Conservation (phyloP, 768 basidiomycete genomes). For the Pleurotus pulmonarius region DNA sequence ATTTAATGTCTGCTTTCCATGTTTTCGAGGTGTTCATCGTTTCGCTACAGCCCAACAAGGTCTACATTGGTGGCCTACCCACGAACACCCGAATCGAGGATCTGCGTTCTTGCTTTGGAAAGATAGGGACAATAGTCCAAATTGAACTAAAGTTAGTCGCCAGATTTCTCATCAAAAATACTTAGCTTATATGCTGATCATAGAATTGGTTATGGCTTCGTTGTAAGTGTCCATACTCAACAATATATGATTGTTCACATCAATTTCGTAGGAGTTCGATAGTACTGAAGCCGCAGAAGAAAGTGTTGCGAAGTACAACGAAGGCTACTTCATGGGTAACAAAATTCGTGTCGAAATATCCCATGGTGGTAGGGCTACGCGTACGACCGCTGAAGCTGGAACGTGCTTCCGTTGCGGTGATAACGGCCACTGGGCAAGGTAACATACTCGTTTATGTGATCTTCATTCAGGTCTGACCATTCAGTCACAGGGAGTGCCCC, state of each 20-base stretch:
- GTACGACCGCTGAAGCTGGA: slow-evolving; percentile 81
- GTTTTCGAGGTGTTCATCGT: slow-evolving; percentile 64
- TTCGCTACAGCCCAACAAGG: slow-evolving; percentile 86
- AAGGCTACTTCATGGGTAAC: slow-evolving; percentile 90
- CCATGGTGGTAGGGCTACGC: slow-evolving; percentile 77
- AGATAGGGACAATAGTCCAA: slow-evolving; percentile 70
- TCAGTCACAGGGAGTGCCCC: slow-evolving; percentile 62
- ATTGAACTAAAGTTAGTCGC: slow-evolving; percentile 79
- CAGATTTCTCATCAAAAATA: neutral
- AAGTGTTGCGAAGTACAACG: slow-evolving; percentile 84
- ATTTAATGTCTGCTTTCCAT: slow-evolving; percentile 27
- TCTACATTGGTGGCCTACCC: slow-evolving; percentile 88
- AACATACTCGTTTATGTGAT: slow-evolving; percentile 15
- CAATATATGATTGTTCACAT: slow-evolving; percentile 5
- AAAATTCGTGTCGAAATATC: slow-evolving; percentile 87
- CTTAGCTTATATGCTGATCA: slow-evolving; percentile 10
- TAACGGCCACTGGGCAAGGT: slow-evolving; percentile 90
- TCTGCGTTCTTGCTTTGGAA: slow-evolving; percentile 81
- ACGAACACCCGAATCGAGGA: slow-evolving; percentile 86
- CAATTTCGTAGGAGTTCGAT: slow-evolving; percentile 68
- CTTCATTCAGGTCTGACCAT: neutral
- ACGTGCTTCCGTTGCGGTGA: slow-evolving; percentile 88
- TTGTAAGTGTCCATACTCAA: slow-evolving; percentile 46
- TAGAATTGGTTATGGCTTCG: slow-evolving; percentile 87
- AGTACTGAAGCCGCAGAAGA: slow-evolving; percentile 77